These are phyloP conservation scores for Melastoma malabathricum DNA, from an alignment of 345 rosid genomes.

Conservation along the genomic window DNA sequence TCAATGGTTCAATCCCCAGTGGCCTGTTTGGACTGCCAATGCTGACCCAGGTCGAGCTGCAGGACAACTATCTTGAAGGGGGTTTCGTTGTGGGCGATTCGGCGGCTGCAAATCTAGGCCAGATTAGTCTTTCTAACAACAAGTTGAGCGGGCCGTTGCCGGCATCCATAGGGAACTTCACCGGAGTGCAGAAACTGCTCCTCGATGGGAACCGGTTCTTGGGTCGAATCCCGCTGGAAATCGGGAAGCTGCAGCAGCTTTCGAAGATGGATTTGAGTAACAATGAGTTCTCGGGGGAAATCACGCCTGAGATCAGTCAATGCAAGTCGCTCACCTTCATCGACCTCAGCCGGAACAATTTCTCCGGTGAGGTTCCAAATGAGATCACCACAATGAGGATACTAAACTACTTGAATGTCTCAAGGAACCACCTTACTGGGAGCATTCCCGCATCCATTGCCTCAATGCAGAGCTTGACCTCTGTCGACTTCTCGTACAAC, in stretches of 20 bases:
- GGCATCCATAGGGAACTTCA: slow-evolving; percentile 27
- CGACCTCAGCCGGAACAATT: slow-evolving; percentile 36
- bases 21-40: slow-evolving; percentile 33
- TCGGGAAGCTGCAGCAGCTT: slow-evolving; percentile 38
- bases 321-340: slow-evolving; percentile 40
- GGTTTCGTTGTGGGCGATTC: slow-evolving; percentile 24
- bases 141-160: slow-evolving; percentile 28
- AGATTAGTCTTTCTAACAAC: slow-evolving; percentile 36
- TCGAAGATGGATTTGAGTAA: slow-evolving; percentile 39
- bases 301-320: slow-evolving; percentile 34
- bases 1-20: slow-evolving; percentile 34
- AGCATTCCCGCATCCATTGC: slow-evolving; percentile 30
- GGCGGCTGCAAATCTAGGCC: slow-evolving; percentile 24
- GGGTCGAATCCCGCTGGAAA: slow-evolving; percentile 29
- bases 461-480: slow-evolving; percentile 43
- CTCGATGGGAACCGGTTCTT: slow-evolving; percentile 35
- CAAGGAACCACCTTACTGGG: slow-evolving; percentile 37
- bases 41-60: slow-evolving; percentile 37
- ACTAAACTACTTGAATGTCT: slow-evolving; percentile 33
- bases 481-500: slow-evolving; percentile 43
- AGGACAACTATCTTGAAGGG: slow-evolving; percentile 27
- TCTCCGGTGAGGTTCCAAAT: slow-evolving; percentile 28
- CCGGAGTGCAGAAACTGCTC: slow-evolving; percentile 39
- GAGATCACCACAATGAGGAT: slow-evolving; percentile 39
- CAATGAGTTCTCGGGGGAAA: slow-evolving; percentile 30